Evolutionary conservation across 169 alveolate species (phyloP).

Genomic region (Cyclospora cayetanensis): DNA sequence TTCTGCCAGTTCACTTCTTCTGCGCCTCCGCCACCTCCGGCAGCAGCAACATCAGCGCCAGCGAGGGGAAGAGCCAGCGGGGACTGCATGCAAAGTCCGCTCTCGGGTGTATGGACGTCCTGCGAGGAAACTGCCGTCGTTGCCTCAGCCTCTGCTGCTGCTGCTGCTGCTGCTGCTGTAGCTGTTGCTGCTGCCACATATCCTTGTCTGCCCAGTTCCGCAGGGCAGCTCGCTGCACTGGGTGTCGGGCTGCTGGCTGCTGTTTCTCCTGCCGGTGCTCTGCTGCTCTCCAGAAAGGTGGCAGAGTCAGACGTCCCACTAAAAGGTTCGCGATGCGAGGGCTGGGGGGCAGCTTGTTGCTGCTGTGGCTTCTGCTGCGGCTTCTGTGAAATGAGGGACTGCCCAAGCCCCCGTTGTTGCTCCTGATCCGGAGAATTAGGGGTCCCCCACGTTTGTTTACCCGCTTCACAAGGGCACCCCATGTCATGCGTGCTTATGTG

Average conservation of each 20-base stretch:
- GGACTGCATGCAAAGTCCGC: not conserved
- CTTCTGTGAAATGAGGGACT: not conserved
- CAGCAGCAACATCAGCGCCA: conserved; percentile 5
- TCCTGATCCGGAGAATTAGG: not conserved
- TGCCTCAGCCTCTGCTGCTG: not conserved
- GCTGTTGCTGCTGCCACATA: not conserved
- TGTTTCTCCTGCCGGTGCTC: not conserved
- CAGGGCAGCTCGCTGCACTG: not conserved
- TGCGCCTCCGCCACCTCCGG: not conserved
- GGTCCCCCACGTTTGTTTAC: no score
- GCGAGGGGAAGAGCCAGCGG: not conserved
- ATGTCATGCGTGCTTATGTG: not conserved
- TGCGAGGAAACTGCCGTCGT: not conserved
- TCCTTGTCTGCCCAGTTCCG: not conserved
- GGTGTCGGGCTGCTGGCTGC: not conserved
- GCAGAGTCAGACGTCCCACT: no score
- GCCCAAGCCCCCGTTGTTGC: not conserved
- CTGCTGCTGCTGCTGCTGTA: not conserved
- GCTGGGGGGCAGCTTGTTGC: not conserved
- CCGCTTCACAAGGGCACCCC: no score
- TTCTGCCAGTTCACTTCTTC: not conserved
- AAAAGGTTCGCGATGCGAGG: no score
- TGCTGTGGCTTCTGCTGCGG: conserved; percentile 9
- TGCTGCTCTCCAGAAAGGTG: no score
- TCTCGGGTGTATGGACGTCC: not conserved